A percentile compares a stretch with the other conserved stretches of the same genome.
Evolutionary conservation across 306 rosid species (phyloP).

Genomic region (Cicer bijugum): DNA sequence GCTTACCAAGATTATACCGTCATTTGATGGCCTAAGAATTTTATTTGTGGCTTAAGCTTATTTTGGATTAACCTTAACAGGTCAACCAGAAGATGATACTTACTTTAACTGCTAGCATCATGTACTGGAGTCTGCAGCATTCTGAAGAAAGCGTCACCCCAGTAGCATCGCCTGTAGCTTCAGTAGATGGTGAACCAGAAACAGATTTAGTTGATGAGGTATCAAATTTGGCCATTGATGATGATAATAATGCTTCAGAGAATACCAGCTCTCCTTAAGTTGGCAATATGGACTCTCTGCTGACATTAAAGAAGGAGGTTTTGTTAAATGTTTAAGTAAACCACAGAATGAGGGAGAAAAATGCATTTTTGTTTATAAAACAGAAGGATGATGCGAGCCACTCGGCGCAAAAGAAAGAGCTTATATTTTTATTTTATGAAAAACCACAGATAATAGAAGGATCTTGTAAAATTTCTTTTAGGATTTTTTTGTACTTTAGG

Average conservation of each 20-base stretch:
- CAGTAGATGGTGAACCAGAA: constrained; percentile 47
- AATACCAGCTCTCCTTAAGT: constrained; percentile 22
- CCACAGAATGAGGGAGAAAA: constrained; percentile 32
- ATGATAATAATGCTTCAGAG: constrained; percentile 45
- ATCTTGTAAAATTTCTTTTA: constrained; percentile 54
- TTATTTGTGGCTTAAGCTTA: constrained; percentile 19
- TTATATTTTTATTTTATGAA: constrained; percentile 38
- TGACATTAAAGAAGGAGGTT: constrained; percentile 28
- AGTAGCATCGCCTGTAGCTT: constrained; percentile 49
- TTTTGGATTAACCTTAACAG: constrained; percentile 51
- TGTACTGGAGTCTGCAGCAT: constrained; percentile 95
- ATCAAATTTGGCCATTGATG: constrained; percentile 58
- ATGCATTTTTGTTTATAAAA: constrained; percentile 32
- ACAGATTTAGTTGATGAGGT: constrained; percentile 47
- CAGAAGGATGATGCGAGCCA: constrained; percentile 44
- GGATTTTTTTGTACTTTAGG: constrained; percentile 47
- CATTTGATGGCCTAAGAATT: constrained; percentile 24
- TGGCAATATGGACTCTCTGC: constrained; percentile 20
- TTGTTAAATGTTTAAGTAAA: constrained; percentile 43
- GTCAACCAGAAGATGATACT: constrained; percentile 99
- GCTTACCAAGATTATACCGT: constrained; percentile 13
- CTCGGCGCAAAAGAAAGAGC: constrained; percentile 39
- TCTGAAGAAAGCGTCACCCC: constrained; percentile 48
- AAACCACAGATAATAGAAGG: constrained; percentile 54
- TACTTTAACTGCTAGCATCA: constrained; percentile 86